Evolutionary conservation across 768 basidiomycete species (phyloP), one percentile per base, ranked within the genome.

Genomic region (Termitomyces sp.): DNA sequence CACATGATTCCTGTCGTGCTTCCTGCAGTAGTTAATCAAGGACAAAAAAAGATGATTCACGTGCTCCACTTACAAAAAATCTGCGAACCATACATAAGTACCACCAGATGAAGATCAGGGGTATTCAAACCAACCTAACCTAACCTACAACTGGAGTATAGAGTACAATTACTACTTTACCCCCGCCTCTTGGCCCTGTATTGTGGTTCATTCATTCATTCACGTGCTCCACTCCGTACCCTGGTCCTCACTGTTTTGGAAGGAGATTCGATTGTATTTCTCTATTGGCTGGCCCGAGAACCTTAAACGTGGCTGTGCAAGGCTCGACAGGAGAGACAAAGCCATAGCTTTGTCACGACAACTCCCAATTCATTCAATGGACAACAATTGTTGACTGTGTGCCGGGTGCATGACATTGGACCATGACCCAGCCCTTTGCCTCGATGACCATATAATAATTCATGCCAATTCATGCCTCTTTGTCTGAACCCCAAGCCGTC

Each of bases 291-390:
- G 18, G 18, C 28, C n/a, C 51, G 36, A 24, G 30, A n/a, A 26
- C 6, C 24, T 24, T 20, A 20, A 22, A 10, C 33, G 58, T 58
- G 58, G 58, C 58, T 42, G 46, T 58, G 58, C 35, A 16, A 40
- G 4, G 33, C 54, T 58, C 44, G 38, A 45, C 45, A 9, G n/a
- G n/a, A 8, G 26, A 35, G 16, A 40, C 22, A 53, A 53, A 48
- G 52, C 51, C n/a, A 13, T 16, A 36, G 50, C 57, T 58, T 58
- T 53, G 53, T 54, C 46, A 58, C 48, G 48, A 44, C 52, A 26
- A 40, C 42, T 20, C 33, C 14, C 28, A 46, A 44, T 44, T 44
- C 22, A 44, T 38, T 28, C 20, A 53, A 58, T 58, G 50, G 51
- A 52, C 44, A 35, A 35, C 28, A 35, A 52, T 36, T 35, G 32